Evolutionary conservation across 352 stramenopile genomes (phyloP).

Genomic region (Bremia lactucae): DNA sequence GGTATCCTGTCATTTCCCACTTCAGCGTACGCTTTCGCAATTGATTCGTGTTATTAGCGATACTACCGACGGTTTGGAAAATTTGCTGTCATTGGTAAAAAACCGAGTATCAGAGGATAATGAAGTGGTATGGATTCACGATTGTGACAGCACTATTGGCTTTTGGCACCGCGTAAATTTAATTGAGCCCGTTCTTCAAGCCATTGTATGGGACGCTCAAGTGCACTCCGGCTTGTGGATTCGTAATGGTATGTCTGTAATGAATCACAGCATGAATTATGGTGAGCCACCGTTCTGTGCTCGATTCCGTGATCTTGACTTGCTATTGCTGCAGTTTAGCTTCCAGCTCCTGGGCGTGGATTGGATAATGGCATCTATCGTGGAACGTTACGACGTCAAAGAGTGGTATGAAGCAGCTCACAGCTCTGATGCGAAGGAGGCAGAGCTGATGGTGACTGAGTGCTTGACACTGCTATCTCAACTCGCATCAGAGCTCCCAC

Average conservation of each 20-base stretch:
- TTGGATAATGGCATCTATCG: slow-evolving; percentile 66
- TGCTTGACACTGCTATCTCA: slow-evolving; percentile 70
- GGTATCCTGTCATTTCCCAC: slow-evolving; percentile 71
- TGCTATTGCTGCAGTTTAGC: slow-evolving; percentile 71
- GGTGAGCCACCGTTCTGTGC: slow-evolving; percentile 80
- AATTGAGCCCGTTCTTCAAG: slow-evolving; percentile 66
- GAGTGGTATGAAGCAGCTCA: slow-evolving; percentile 43
- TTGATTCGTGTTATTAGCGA: slow-evolving; percentile 61
- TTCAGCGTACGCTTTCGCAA: slow-evolving; percentile 68
- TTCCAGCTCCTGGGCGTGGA: slow-evolving; percentile 65
- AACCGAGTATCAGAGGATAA: slow-evolving; percentile 14
- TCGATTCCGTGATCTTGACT: slow-evolving; percentile 72
- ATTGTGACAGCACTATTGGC: slow-evolving; percentile 40
- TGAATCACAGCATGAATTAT: slow-evolving; percentile 87
- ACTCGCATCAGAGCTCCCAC: slow-evolving; percentile 64
- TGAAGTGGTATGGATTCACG: slow-evolving; percentile 48
- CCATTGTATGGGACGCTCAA: slow-evolving; percentile 82
- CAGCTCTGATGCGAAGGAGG: slow-evolving; percentile 34
- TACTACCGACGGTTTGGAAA: slow-evolving; percentile 36
- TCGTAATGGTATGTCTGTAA: slow-evolving; percentile 72
- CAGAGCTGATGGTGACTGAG: slow-evolving; percentile 71
- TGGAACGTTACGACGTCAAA: slow-evolving; percentile 54
- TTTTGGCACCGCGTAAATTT: slow-evolving; percentile 78
- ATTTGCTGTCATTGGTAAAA: slow-evolving; percentile 47
- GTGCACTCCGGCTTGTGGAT: slow-evolving; percentile 79